phyloP scores from a whole-genome alignment of 345 rosid species.

The Kernera saxatilis region DNA sequence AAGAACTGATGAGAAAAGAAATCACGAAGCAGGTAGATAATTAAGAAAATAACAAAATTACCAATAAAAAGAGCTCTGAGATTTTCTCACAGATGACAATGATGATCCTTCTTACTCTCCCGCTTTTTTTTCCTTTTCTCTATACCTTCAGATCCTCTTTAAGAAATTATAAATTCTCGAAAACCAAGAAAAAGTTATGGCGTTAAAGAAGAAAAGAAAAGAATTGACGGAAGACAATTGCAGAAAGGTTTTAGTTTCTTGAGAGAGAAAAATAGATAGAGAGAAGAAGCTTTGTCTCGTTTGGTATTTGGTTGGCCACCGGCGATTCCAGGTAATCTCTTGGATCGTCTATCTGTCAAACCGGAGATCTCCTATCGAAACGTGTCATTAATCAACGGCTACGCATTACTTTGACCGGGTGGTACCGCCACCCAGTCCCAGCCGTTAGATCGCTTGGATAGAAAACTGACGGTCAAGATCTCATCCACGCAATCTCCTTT shows the following conservation, averaged over 20 bases:
- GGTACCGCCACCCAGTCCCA: slow-evolving; percentile 33
- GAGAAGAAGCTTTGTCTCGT: slow-evolving; percentile 24
- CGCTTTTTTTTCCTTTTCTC: background rate
- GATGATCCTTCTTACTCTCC: slow-evolving; percentile 10
- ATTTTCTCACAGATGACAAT: slow-evolving; percentile 17
- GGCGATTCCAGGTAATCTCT: slow-evolving; percentile 66
- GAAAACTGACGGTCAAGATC: background rate
- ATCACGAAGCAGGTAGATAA: slow-evolving; percentile 3
- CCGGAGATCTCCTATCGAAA: slow-evolving; percentile 13
- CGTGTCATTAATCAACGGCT: slow-evolving; percentile 38
- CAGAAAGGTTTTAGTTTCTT: background rate
- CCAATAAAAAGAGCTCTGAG: background rate
- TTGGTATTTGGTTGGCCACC: slow-evolving; percentile 56
- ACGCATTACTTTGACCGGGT: slow-evolving; percentile 23
- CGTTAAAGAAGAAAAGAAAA: slow-evolving; percentile 18
- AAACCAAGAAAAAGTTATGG: slow-evolving; percentile 15
- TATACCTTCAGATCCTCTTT: background rate
- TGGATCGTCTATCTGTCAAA: slow-evolving; percentile 40
- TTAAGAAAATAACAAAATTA: slow-evolving; percentile 9
- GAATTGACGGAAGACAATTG: slow-evolving; percentile 23
- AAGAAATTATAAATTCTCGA: slow-evolving; percentile 16
- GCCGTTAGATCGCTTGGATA: slow-evolving; percentile 44
- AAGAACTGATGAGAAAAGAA: background rate
- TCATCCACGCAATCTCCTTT: background rate
- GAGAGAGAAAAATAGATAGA: slow-evolving; percentile 19